phyloP scores from a whole-genome alignment of 139 green algal species.

The Closterium sp. region DNA sequence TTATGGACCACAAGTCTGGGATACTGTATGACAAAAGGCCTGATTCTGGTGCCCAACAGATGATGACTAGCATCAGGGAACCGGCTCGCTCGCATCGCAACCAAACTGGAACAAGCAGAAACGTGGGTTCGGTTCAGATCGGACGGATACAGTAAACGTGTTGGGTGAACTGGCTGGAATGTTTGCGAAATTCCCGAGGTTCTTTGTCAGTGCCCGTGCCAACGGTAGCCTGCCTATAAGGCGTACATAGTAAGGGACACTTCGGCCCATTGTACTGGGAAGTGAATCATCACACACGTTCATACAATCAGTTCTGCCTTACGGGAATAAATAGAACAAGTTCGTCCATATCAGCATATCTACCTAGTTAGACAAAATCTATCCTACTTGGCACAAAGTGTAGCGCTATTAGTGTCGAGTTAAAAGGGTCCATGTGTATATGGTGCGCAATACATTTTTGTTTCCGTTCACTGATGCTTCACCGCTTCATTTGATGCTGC shows the following conservation, averaged over 20 bases:
- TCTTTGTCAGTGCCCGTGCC: neutral
- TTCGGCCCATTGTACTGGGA: too few species aligned
- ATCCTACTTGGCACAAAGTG: neutral
- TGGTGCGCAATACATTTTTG: neutral
- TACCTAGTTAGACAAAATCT: neutral
- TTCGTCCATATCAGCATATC: neutral
- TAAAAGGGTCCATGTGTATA: neutral
- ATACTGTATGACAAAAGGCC: too few species aligned
- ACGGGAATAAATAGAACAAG: neutral
- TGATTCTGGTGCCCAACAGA: too few species aligned
- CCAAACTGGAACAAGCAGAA: too few species aligned
- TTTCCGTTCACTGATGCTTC: neutral
- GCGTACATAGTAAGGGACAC: neutral
- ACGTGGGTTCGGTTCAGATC: too few species aligned
- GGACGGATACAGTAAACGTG: too few species aligned
- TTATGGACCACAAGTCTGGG: too few species aligned
- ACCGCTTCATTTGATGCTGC: neutral
- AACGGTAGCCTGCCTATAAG: neutral
- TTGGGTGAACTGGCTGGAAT: too few species aligned
- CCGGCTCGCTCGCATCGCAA: too few species aligned
- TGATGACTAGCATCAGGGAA: too few species aligned
- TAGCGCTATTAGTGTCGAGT: neutral
- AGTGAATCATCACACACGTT: too few species aligned
- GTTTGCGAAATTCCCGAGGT: too few species aligned
- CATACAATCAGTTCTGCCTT: neutral